Base-by-base conservation (phyloP, 495 filamentous ascomycete species). In the Hyaloscypha hepaticicola region DNA sequence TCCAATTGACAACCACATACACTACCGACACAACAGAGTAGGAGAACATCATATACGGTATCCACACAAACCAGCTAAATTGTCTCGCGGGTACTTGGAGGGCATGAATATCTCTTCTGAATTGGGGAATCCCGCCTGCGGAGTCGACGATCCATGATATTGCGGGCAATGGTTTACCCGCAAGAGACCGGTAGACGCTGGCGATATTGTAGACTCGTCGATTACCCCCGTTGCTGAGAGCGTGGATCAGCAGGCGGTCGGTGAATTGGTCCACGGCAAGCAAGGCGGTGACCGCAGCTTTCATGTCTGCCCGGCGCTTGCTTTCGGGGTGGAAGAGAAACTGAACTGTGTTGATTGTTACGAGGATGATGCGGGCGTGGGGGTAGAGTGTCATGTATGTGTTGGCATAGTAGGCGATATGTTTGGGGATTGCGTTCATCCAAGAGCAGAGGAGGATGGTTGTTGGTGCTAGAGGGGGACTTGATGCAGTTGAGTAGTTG, bases 351-450 rank as follows among this genome's bases (percentile, higher is more conserved):
- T 34, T 68, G 16, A 71, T 68, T 19, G 62, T 63, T n/a, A 49
- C 33, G 31, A 77, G 52, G 21, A 83, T 71, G 66, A 82, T 77
- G 1, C 72, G 74, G 0, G 74, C 66, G 22, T 62, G 21, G 9
- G 80, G 80, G 64, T 77, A 81, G 11, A 80, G 72, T 1, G 50
- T 9, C 33, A 70, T 70, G 68, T 83, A 81, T 21, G 64, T 67
- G 14, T 61, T 33, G 25, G 77, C 72, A 71, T 83, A 82, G 61
- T 82, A 81, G 58, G 66, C 59, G 53, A 79, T 73, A 63, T 80
- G 79, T 24, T 72, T 72, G 21, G 73, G 55, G 50, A 73, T 66
- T 22, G 77, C 79, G 55, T 74, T 74, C 49, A 77, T 75, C 80
- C 80, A 83, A 38, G 78, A 71, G 59, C 74, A 75, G 69, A 83